Conservation (phyloP, 2,329 filamentous ascomycete species). For the Fusarium keratoplasticum region DNA sequence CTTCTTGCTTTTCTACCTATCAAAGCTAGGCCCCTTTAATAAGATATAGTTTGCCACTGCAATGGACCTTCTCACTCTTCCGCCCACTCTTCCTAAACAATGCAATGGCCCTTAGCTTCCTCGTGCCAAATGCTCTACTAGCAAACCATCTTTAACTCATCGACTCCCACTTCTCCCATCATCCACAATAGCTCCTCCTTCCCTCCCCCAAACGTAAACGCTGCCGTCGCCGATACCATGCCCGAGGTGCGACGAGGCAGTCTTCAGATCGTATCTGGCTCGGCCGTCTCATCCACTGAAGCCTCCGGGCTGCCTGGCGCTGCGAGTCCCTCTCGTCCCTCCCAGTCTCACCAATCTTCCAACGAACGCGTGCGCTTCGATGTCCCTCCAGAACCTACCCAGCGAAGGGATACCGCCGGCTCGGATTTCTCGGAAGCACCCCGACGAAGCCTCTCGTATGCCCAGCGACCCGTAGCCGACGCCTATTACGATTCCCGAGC, state of each 20-base stretch:
- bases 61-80: slow-evolving; percentile 6
- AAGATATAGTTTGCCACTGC: slow-evolving; percentile 28
- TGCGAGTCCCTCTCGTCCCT: slow-evolving; percentile 22
- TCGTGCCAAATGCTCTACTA: not conserved
- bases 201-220: not conserved
- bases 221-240: slow-evolving; percentile 34
- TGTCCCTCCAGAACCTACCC: slow-evolving; percentile 11
- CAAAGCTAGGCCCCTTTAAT: not conserved
- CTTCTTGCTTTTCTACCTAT: not conserved
- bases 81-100: slow-evolving; percentile 4
- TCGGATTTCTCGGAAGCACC: slow-evolving; percentile 33
- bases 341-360: slow-evolving; percentile 27
- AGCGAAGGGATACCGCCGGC: slow-evolving; percentile 27
- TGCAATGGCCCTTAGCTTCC: slow-evolving; percentile 1
- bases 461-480: slow-evolving; percentile 47
- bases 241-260: slow-evolving; percentile 47
- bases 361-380: slow-evolving; percentile 36
- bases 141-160: not conserved
- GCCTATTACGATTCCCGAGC: slow-evolving; percentile 56
- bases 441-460: slow-evolving; percentile 52
- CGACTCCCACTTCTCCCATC: not conserved
- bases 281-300: slow-evolving; percentile 33
- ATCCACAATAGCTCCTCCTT: not conserved
- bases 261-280: slow-evolving; percentile 35
- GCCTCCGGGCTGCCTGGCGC: slow-evolving; percentile 10